Base-by-base conservation (phyloP, 1,139 yeast species). In the Blastobotrys elegans region DNA sequence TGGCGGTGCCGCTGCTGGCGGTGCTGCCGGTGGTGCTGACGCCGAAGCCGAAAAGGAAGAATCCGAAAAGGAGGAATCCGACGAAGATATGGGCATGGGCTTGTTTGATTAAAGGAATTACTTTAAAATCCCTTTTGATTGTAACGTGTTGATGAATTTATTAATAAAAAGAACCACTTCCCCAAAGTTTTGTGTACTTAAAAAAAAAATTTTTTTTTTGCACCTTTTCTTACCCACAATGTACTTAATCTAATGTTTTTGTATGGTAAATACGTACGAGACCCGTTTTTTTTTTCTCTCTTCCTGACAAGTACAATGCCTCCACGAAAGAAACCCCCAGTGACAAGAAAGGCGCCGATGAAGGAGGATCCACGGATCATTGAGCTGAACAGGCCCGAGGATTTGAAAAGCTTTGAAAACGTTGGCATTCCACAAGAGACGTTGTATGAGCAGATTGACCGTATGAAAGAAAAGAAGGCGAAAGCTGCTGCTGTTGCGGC, bases 31-130 rank as follows among this genome's bases (percentile, higher is more conserved):
- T 58, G 76, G 79, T 63, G 83, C 77, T 63, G 81, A 76, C 63
- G 82, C 76, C 61, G 84, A 74, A 56, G 87, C 76, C 32, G 80
- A 76, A 61, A 87, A 75, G 21, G 96, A 71, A 79, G 60, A 48
- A 27, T 65, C 56, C 53, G 65, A 56, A 54, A 64, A 55, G 50
- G 58, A 58, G 50, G 68, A 64, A 59, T 60, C 65, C 50, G 69
- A 65, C 53, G 65, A 57, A 51, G 69, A 64, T 56, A 65, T 65
- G 69, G 69, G 67, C 53, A 58, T 64, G 65, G 69, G 69, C 56
- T 67, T 65, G 50, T 65, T 65, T 61, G 69, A 65, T 62, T 65
- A 65, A 63, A 47, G 18, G 16, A 36, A 3, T n/a, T n/a, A n/a
- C n/a, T n/a, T n/a, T n/a, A n/a, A n/a, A n/a, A n/a, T n/a, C n/a